Base-by-base conservation (phyloP, 1,284 basidiomycete genomes). In the Papiliotrema flavescens region DNA sequence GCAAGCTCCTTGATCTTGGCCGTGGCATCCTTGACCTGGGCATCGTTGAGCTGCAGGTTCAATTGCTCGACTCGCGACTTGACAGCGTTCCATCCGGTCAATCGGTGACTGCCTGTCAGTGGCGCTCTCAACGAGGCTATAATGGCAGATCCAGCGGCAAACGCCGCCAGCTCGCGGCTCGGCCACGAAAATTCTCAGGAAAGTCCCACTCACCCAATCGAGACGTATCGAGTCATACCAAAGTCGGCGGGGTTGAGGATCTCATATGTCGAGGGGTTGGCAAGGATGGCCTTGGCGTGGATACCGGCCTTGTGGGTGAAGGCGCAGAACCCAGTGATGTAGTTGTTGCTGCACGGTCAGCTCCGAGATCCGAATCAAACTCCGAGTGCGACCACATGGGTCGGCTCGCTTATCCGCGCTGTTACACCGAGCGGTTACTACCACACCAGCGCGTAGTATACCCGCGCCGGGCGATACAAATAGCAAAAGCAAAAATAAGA, bases 241-340 rank as follows among this genome's bases (percentile, higher is more conserved):
- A 98, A 98, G 81, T 98, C 95, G 77, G 95, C 91, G 47, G 91
- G 96, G 85, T 89, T 96, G 59, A 82, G 78, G 55, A 80, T 80
- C 73, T 80, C 80, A 69, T 98, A 99, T 11, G 96, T 99, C 69
- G 89, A 91, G 1, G 96, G 96, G 83, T 99, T 98, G 81, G 98
- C 98, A 54, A 99, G 85, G 78, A 99, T 99, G 41, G 96, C 96
- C 84, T 99, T 99, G 80, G 96, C 96, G 78, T 99, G 96, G 66
- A 99, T 99, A 77, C 96, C 96, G 32, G 96, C 96, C 86, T 99
- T 98, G 87, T 98, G 96, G 24, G 96, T 99, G 81, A 99, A 99
- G 19, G 96, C 96, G 75, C 96, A 98, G 80, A 98, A 98, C 28
- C 96, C 96, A 54, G 82, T 83, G 67, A 83, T 82, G 72, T 81